Percentiles rank a stretch among this genome's conserved stretches.
phyloP scores from a whole-genome alignment of 306 rosid genomes.

The Sechiopsis laciniata region DNA sequence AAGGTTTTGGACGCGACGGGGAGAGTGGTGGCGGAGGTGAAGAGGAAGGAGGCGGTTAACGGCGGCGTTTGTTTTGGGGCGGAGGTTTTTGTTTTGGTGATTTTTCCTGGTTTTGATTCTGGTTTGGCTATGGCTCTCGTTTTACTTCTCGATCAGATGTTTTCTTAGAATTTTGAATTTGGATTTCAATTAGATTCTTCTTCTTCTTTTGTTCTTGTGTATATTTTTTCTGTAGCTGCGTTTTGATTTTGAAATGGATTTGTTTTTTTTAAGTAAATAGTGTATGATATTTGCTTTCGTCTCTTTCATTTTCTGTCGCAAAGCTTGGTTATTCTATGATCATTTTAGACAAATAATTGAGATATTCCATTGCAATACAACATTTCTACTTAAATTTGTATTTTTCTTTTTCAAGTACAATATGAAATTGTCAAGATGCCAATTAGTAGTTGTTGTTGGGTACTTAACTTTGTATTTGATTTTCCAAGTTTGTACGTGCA shows the following conservation, averaged over 20 bases:
- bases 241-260: slow-evolving; percentile 2
- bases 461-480: too few species aligned
- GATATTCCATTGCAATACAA: too few species aligned
- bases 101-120: slow-evolving; percentile 57
- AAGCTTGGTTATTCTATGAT: neutral
- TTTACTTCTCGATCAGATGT: slow-evolving; percentile 68
- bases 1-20: slow-evolving; percentile 52
- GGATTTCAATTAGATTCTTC: neutral
- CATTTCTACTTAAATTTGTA: too few species aligned
- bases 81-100: slow-evolving; percentile 61
- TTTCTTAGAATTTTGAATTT: slow-evolving; percentile 30
- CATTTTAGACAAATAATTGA: neutral
- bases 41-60: slow-evolving; percentile 46
- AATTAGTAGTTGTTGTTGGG: too few species aligned
- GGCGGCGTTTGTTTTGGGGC: slow-evolving; percentile 61
- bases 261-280: neutral
- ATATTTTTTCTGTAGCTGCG: neutral
- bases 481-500: too few species aligned
- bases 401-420: too few species aligned
- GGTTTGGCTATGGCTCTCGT: slow-evolving; percentile 76
- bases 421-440: too few species aligned
- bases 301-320: neutral
- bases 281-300: neutral
- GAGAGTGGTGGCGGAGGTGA: slow-evolving; percentile 62
- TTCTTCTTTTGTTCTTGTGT: neutral